phyloP scores from a whole-genome alignment of 2,329 filamentous ascomycete genomes.

The Sclerotinia glacialis region DNA sequence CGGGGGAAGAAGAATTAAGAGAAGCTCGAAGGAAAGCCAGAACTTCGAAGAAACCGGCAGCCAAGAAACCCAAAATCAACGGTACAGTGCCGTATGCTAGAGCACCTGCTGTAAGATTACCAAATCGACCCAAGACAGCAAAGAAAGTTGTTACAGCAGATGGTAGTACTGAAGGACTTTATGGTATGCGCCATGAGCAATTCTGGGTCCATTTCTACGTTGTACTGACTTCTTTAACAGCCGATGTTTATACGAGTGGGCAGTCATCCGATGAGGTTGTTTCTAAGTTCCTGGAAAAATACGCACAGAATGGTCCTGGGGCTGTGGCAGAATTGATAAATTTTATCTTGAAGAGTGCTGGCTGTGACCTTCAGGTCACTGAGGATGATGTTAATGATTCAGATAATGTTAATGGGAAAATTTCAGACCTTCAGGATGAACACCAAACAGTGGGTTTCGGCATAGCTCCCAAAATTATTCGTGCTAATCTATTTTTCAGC shows the following conservation, averaged over 20 bases:
- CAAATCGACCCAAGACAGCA: slow-evolving; percentile 37
- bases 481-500: slow-evolving; percentile 42
- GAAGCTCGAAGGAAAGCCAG: slow-evolving; percentile 41
- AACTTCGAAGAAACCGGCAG: slow-evolving; percentile 54
- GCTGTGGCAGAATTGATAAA: slow-evolving; percentile 64
- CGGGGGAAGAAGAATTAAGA: slow-evolving; percentile 48
- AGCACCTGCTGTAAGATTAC: slow-evolving; percentile 48
- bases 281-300: slow-evolving; percentile 58
- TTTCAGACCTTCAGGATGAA: slow-evolving; percentile 82
- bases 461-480: background rate
- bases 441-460: slow-evolving; percentile 67
- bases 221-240: slow-evolving; percentile 43
- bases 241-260: slow-evolving; percentile 61
- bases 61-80: slow-evolving; percentile 64
- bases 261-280: slow-evolving; percentile 56
- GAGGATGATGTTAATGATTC: slow-evolving; percentile 83
- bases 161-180: slow-evolving; percentile 33
- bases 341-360: slow-evolving; percentile 67
- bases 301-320: slow-evolving; percentile 51
- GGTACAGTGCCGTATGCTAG: slow-evolving; percentile 55
- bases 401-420: slow-evolving; percentile 75
- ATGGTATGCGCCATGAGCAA: slow-evolving; percentile 31
- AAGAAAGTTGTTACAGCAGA: slow-evolving; percentile 48
- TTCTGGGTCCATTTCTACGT: slow-evolving; percentile 2
- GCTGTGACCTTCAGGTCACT: slow-evolving; percentile 75